A percentile compares a stretch with the other conserved stretches of the same genome.
These are phyloP conservation scores for Eucalyptus curtisii DNA, from an alignment of 345 rosid species.

Conservation along the genomic window DNA sequence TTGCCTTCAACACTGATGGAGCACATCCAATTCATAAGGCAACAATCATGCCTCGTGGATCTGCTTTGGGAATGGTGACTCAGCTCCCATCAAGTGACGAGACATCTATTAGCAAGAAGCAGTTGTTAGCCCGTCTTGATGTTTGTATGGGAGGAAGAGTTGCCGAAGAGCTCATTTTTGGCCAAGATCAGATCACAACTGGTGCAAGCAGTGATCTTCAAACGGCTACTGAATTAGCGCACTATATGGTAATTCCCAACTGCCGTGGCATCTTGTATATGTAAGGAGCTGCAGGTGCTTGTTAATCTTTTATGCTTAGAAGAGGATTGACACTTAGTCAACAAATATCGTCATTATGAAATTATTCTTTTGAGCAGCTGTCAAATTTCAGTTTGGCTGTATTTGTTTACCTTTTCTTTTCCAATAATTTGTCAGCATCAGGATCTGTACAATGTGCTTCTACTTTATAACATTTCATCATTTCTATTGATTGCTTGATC, in stretches of 20 bases:
- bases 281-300: not conserved
- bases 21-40: constrained; percentile 99
- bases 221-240: constrained; percentile 92
- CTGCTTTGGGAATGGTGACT: constrained; percentile 98
- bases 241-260: constrained; percentile 55
- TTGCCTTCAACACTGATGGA: constrained; percentile 79
- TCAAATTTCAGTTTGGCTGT: not conserved
- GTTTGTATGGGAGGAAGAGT: constrained; percentile 99
- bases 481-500: not conserved
- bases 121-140: constrained; percentile 92
- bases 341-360: not conserved
- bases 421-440: not conserved
- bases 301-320: not conserved
- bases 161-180: constrained; percentile 97
- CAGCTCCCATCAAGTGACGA: constrained; percentile 96
- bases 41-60: constrained; percentile 96
- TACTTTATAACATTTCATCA: not conserved
- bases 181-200: constrained; percentile 77
- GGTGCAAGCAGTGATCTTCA: constrained; percentile 96
- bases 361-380: not conserved
- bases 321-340: not conserved
- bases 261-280: not conserved
- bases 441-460: not conserved
- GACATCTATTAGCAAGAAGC: constrained; percentile 92
- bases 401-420: not conserved